These are phyloP conservation scores for Elsinoe ampelina DNA, from an alignment of 2,329 filamentous ascomycete genomes.

Conservation along the genomic window DNA sequence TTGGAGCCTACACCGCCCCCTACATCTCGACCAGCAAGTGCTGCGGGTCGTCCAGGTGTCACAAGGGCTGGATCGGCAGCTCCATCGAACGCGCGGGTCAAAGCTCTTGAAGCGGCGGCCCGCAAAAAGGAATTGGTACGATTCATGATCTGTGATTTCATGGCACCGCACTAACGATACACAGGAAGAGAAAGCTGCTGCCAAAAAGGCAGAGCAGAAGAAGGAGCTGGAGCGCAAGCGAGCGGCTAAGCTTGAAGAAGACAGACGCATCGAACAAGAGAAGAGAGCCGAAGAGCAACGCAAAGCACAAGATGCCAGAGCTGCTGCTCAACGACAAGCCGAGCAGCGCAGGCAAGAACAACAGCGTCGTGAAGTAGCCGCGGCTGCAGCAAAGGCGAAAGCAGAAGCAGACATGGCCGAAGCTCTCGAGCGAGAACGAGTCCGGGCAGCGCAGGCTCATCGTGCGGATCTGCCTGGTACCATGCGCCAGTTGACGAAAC, in stretches of 20 bases:
- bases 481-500: constrained; percentile 50
- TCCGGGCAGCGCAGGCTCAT: constrained; percentile 25
- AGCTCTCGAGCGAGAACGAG: constrained; percentile 20
- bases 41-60: constrained; percentile 11
- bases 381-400: constrained; percentile 18
- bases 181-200: constrained; percentile 68
- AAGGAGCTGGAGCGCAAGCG: constrained; percentile 71
- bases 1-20: constrained; percentile 12
- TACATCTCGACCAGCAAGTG: constrained; percentile 7
- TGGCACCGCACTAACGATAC: background rate
- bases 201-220: constrained; percentile 73
- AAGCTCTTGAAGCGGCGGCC: constrained; percentile 62
- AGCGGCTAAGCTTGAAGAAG: constrained; percentile 58
- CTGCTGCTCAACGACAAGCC: constrained; percentile 29
- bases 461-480: constrained; percentile 43
- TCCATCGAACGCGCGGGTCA: constrained; percentile 24
- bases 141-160: background rate
- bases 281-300: constrained; percentile 32
- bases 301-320: constrained; percentile 28
- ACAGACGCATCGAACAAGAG: constrained; percentile 30
- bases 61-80: constrained; percentile 15
- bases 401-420: background rate
- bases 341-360: constrained; percentile 28
- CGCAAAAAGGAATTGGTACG: constrained; percentile 58
- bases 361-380: constrained; percentile 47